Evolutionary conservation across 2,329 filamentous ascomycete genomes (phyloP), one percentile per base, ranked within the genome.

Genomic region (Periconia macrospinosa): DNA sequence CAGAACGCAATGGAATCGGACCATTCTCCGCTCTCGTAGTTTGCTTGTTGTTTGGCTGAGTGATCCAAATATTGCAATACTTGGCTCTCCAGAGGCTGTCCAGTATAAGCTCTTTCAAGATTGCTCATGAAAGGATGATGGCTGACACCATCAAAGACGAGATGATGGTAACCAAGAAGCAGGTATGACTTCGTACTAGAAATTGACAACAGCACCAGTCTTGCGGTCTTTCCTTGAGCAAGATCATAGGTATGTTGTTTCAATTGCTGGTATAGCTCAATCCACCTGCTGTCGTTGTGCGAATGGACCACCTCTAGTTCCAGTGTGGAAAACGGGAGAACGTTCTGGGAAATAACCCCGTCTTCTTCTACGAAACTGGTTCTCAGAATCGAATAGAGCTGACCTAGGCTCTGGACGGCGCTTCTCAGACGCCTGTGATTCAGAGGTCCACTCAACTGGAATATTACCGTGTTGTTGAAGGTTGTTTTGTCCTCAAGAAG

Each of bases 381-480:
- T 33, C 30, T 7, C 30, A 33, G 30, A 13, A 33, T 33, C 8
- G 30, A 33, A 13, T 33, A 33, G 30, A 33, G 30, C 30, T 13
- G 30, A 8, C 30, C 30, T 13, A 33, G 30, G 13, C 30, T 33
- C 13, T 13, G 30, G 30, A 33, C 30, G 13, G 30, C 30, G 30
- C 30, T 33, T 33, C 8, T 13, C 30, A 33, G 30, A 8, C 30
- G 30, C 30, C 13, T 33, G 30, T 33, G 30, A 33, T 57, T 49
- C 0, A 81, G 37, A 3, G 45, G 49, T 0, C 78, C 78, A 0
- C 41, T 61, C 2, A 81, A 41, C 1, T 65, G 53, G 49, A 69
- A 65, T 0, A 48, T 60, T 1, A 69, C 57, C 1, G 75, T 70
- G 30, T 74, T 66, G 57, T 82, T 82, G 54, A 71, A 75, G 1